phyloP scores from a whole-genome alignment of 139 green algal genomes.

The Pycnococcus provasolii region DNA sequence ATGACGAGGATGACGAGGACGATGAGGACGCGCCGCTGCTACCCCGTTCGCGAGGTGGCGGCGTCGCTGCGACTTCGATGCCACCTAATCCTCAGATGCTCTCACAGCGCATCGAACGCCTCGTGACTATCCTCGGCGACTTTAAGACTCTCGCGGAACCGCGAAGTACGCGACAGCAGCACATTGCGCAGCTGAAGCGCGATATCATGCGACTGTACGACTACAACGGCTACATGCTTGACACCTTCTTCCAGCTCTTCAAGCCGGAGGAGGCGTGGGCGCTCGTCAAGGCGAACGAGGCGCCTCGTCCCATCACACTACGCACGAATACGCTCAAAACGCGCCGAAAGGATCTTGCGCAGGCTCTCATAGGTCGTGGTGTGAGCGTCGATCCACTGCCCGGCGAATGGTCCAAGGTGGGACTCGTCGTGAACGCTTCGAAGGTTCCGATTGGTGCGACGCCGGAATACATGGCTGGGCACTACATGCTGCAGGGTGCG shows the following conservation, averaged over 20 bases:
- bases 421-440: constrained; percentile 92
- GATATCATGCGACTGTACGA: constrained; percentile 5
- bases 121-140: too few relatives aligned
- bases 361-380: constrained; percentile 84
- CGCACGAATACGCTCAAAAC: constrained; percentile 90
- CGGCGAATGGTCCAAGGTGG: constrained; percentile 89
- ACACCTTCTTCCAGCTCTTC: constrained; percentile 6
- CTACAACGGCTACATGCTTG: constrained; percentile 3
- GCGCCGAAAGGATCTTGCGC: constrained; percentile 80
- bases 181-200: not conserved
- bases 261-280: not conserved
- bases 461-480: constrained; percentile 98
- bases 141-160: too few relatives aligned
- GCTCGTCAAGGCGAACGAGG: constrained; percentile 31
- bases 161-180: too few relatives aligned
- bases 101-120: too few relatives aligned
- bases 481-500: constrained; percentile 84
- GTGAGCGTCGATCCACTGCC: constrained; percentile 93
- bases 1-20: constrained; percentile 4
- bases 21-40: not conserved
- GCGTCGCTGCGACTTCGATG: too few relatives aligned
- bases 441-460: constrained; percentile 94
- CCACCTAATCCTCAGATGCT: too few relatives aligned
- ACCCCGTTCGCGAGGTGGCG: not conserved
- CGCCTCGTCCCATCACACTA: constrained; percentile 57